Conservation (phyloP, 441 rosid species). For the Euphorbia schlechtendalii region DNA sequence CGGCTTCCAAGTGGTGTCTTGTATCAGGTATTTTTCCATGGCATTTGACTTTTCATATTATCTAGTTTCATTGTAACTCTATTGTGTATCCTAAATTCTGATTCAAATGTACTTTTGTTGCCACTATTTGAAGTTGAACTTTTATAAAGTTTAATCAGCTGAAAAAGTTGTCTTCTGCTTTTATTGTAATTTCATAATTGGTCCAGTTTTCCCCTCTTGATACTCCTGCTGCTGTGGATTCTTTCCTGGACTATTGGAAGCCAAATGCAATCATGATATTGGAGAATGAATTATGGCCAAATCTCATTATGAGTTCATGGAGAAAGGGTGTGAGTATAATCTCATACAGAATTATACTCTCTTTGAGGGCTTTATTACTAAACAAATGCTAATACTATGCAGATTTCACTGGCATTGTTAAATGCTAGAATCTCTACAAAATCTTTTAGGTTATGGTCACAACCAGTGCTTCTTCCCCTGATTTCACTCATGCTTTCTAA, state of each 20-base stretch:
- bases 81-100: slow-evolving; percentile 2
- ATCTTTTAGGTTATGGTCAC: slow-evolving; percentile 71
- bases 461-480: slow-evolving; percentile 54
- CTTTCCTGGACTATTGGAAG: slow-evolving; percentile 75
- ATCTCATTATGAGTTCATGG: slow-evolving; percentile 70
- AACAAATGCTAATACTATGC: slow-evolving; percentile 17
- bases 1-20: slow-evolving; percentile 55
- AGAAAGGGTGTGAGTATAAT: slow-evolving; percentile 59
- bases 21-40: slow-evolving; percentile 51
- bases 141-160: background rate
- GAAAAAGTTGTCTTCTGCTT: background rate
- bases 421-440: slow-evolving; percentile 73
- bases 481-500: slow-evolving; percentile 69
- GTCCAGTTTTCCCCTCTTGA: slow-evolving; percentile 82
- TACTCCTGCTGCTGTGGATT: slow-evolving; percentile 61
- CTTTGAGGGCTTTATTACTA: background rate
- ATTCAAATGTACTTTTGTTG: background rate
- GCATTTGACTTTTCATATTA: background rate
- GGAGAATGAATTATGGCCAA: slow-evolving; percentile 96
- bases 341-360: background rate
- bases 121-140: background rate
- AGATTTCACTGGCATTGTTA: slow-evolving; percentile 71
- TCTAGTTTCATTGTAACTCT: background rate
- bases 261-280: slow-evolving; percentile 62
- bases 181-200: slow-evolving; percentile 23